A percentile compares a stretch with the other conserved stretches of the same genome.
Conservation (phyloP, 2,329 filamentous ascomycete genomes). For the Mycosphaerella arachidis region DNA sequence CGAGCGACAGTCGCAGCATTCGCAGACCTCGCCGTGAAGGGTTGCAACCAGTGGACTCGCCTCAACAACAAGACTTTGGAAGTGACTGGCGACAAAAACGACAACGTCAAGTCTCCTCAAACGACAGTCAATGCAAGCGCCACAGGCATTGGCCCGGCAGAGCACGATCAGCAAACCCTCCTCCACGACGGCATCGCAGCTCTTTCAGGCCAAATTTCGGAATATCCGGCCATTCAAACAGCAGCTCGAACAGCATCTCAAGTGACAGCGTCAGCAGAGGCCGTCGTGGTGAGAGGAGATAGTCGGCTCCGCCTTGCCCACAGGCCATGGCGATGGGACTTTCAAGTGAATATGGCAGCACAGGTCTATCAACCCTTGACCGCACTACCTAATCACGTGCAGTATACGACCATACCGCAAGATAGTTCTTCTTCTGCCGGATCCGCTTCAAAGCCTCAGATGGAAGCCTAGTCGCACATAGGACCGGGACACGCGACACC, state of each 20-base stretch:
- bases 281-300: background rate
- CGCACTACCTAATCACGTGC: too few species aligned
- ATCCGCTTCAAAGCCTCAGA: too few species aligned
- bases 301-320: background rate
- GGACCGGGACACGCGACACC: too few species aligned
- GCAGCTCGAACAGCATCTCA: background rate
- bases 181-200: background rate
- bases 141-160: background rate
- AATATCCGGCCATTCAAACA: background rate
- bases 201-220: background rate
- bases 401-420: too few species aligned
- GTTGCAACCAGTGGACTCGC: slow-evolving; percentile 16
- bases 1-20: slow-evolving; percentile 20
- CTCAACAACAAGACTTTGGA: background rate
- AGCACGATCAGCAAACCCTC: background rate
- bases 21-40: slow-evolving; percentile 25
- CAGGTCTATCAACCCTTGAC: too few species aligned
- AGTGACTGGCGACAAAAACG: background rate
- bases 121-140: background rate
- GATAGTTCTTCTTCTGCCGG: too few species aligned
- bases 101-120: background rate
- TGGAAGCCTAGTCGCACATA: too few species aligned
- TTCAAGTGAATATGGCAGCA: too few species aligned
- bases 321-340: too few species aligned
- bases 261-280: background rate